A percentile compares a stretch with the other conserved stretches of the same genome.
Conservation (phyloP, 2,329 filamentous ascomycete genomes). For the Paraconiothyrium sp. region DNA sequence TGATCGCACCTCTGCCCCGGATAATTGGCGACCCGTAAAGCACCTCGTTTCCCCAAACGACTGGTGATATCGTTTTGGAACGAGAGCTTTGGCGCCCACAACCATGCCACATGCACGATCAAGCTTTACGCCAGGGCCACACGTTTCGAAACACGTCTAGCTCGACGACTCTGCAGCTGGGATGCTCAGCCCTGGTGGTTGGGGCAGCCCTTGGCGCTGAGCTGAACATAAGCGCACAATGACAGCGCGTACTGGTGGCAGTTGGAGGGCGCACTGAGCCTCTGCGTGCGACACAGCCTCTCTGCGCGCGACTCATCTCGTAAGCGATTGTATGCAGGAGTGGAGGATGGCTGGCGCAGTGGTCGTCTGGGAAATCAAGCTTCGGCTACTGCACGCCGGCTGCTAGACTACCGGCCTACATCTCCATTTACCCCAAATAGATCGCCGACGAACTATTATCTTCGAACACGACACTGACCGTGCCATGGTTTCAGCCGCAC, state of each 20-base stretch:
- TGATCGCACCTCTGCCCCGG: not conserved
- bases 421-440: conserved; percentile 13
- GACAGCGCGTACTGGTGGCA: not conserved
- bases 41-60: not conserved
- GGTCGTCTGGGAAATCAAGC: conserved; percentile 6
- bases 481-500: conserved; percentile 6
- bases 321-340: not conserved
- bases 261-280: not conserved
- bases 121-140: conserved; percentile 22
- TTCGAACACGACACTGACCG: not conserved
- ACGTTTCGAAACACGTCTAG: conserved; percentile 19
- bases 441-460: not conserved
- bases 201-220: not conserved
- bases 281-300: conserved; percentile 6
- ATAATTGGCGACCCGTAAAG: conserved; percentile 1
- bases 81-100: conserved; percentile 3
- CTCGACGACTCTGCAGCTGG: not conserved
- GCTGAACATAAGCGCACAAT: not conserved
- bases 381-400: conserved; percentile 9
- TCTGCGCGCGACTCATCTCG: not conserved
- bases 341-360: not conserved
- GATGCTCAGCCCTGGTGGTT: not conserved
- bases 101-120: conserved; percentile 7
- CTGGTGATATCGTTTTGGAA: not conserved
- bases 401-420: not conserved